Base-by-base conservation (phyloP, 768 basidiomycete genomes). In the Auricularia auricula-judae region DNA sequence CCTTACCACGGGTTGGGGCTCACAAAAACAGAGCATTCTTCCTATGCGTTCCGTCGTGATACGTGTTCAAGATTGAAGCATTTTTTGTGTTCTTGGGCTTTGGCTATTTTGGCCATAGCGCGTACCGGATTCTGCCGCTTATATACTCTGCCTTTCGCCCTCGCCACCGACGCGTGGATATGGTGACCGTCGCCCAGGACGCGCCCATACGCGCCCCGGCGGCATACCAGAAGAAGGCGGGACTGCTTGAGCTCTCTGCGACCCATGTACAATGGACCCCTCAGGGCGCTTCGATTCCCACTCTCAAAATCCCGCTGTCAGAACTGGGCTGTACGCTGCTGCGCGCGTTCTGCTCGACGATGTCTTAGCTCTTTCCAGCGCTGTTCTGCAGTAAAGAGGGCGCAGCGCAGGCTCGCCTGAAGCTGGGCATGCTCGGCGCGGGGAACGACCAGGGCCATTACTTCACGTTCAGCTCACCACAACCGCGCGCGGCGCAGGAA, bases 361-460 rank as follows among this genome's bases (percentile, higher is more conserved):
- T 64, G 63, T 64, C 66, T 70, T 18, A 51, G 62, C 68, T 61
- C 61, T 63, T 62, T 59, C 67, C 72, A 90, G 90, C 89, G 18
- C 80, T 94, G 42, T 93, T 92, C 71, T 91, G 88, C 70, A 91
- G 89, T 72, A 93, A 93, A 70, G 87, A 88, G 70, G 88, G 87
- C 63, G 86, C 89, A 4, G 76, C 88, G 0, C 89, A 92, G 72
- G 88, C 91, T 69, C 81, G 85, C 60, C 78, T 93, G 60, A 93
- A 93, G 71, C 76, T 95, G 39, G 85, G 83, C 1, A 78, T 92
- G 36, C 74, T 84, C 62, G 80, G 78, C 60, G 85, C 47, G 0
- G 11, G 11, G 47, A 4, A 91, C 72, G 88, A 89, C 64, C 80
- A 80, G 12, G 89, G 87, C 7, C 88, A 91, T 77, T 89, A 86